Evolutionary conservation across 495 filamentous ascomycete genomes (phyloP), one percentile per base, ranked within the genome.

Genomic region (Talaromyces wortmannii): DNA sequence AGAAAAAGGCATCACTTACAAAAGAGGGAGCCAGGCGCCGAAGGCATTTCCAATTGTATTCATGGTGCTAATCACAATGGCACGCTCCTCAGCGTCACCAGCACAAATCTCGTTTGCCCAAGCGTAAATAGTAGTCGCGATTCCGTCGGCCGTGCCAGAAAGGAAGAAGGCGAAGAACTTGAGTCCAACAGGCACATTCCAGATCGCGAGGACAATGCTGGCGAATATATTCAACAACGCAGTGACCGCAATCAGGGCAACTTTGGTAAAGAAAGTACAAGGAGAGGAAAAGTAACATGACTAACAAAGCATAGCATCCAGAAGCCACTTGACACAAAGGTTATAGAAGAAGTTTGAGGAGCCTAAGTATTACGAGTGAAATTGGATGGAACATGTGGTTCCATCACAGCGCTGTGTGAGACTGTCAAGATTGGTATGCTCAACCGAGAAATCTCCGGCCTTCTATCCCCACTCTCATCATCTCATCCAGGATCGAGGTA

Each of bases 21-120:
- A 40, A 31, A 71, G 57, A 15, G 64, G 68, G 7, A 65, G 67
- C 68, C 68, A 71, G 7, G 59, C 63, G 3, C 66, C 69, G 3
- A 78, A 72, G 2, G 77, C 77, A 62, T 82, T 80, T 7, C 73
- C 72, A 53, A 78, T 57, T 3, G 72, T 72, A 56, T 81, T 84
- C 65, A 81, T 75, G 18, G 71, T 63, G 12, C 76, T 70, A 18
- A 80, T 68, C 2, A 82, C 77, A 13, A 84, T 54, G 3, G 80
- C 75, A n/a, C 83, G 63, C 60, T 84, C 79, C 58, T 80, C 75
- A 18, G 77, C 76, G 48, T 79, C 77, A 29, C 70, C 69, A 8
- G 64, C 64, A 57, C 70, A 83, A 61, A 74, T 78, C 59, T 70
- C 80, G 60, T 83, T 77, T 2, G 78, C 76, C 81, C 80, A 83